Evolutionary conservation across 2,329 filamentous ascomycete species (phyloP).

Genomic region (Rugonectria rugulosa): DNA sequence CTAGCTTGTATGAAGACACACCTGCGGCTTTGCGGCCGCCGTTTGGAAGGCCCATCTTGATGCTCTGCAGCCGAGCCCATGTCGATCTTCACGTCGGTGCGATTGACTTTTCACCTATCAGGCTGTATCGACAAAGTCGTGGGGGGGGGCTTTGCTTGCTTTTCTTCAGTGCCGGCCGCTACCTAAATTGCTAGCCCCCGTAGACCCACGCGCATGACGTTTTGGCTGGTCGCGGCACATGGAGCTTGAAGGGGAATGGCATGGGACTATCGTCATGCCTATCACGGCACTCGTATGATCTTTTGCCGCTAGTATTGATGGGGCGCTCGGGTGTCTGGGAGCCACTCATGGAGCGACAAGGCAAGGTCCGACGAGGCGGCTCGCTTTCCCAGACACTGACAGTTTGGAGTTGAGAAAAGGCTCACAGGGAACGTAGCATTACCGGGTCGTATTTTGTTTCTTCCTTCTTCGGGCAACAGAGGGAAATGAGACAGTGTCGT

Average conservation of each 20-base stretch:
- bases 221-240: slow-evolving; percentile 39
- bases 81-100: slow-evolving; percentile 35
- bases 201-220: slow-evolving; percentile 38
- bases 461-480: too few species aligned
- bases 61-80: slow-evolving; percentile 29
- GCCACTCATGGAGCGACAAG: slow-evolving; percentile 30
- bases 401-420: slow-evolving; percentile 19
- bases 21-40: slow-evolving; percentile 22
- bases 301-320: slow-evolving; percentile 35
- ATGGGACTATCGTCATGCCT: slow-evolving; percentile 28
- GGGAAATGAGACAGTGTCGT: slow-evolving; percentile 13
- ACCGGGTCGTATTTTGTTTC: too few species aligned
- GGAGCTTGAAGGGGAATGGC: slow-evolving; percentile 33
- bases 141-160: slow-evolving; percentile 38
- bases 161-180: slow-evolving; percentile 38
- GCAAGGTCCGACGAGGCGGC: slow-evolving; percentile 22
- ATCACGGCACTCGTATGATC: slow-evolving; percentile 41
- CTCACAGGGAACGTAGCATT: too few species aligned
- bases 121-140: slow-evolving; percentile 24
- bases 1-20: slow-evolving; percentile 26
- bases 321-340: slow-evolving; percentile 32
- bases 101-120: slow-evolving; percentile 36
- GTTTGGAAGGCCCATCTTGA: slow-evolving; percentile 12
- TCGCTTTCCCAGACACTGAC: slow-evolving; percentile 24
- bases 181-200: slow-evolving; percentile 34